Percentiles rank a stretch among this genome's conserved stretches.
These are phyloP conservation scores for Thelonectria blattea DNA, from an alignment of 2,329 filamentous ascomycete species.

Conservation along the genomic window DNA sequence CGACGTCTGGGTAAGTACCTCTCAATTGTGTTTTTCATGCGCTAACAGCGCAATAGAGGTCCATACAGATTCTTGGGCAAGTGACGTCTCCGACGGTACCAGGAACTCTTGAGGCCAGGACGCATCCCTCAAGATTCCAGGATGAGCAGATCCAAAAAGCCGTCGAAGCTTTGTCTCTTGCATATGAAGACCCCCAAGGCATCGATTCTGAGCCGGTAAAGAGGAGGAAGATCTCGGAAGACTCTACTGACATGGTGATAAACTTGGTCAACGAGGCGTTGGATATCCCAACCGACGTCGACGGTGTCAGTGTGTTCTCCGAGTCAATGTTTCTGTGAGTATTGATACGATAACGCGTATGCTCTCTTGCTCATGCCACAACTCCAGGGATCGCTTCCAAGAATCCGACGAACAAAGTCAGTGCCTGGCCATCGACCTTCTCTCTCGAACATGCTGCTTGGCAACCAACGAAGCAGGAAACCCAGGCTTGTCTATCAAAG, in stretches of 20 bases:
- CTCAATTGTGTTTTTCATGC: background rate
- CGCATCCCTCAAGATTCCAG: constrained; percentile 40
- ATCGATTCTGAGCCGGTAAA: constrained; percentile 34
- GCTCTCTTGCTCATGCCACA: constrained; percentile 26
- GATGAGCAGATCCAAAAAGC: constrained; percentile 37
- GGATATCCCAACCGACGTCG: constrained; percentile 29
- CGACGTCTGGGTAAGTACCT: constrained; percentile 49
- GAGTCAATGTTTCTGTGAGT: constrained; percentile 55
- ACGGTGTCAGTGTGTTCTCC: constrained; percentile 38
- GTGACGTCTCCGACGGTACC: constrained; percentile 28
- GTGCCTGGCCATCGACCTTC: constrained; percentile 57
- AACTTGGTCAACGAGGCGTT: constrained; percentile 40
- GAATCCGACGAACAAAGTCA: constrained; percentile 55
- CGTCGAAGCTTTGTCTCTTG: constrained; percentile 39
- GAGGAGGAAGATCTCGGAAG: constrained; percentile 37
- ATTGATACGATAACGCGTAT: constrained; percentile 22
- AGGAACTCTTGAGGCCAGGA: constrained; percentile 32
- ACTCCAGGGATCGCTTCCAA: constrained; percentile 49
- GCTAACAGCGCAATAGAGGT: constrained; percentile 39
- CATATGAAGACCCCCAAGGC: constrained; percentile 35
- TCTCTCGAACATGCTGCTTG: constrained; percentile 57
- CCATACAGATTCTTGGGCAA: constrained; percentile 39
- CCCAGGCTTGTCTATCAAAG: background rate
- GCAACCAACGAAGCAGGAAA: constrained; percentile 17
- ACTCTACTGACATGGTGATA: constrained; percentile 32